phyloP scores from a whole-genome alignment of 2,329 filamentous ascomycete species.

The Botrytis fabae region DNA sequence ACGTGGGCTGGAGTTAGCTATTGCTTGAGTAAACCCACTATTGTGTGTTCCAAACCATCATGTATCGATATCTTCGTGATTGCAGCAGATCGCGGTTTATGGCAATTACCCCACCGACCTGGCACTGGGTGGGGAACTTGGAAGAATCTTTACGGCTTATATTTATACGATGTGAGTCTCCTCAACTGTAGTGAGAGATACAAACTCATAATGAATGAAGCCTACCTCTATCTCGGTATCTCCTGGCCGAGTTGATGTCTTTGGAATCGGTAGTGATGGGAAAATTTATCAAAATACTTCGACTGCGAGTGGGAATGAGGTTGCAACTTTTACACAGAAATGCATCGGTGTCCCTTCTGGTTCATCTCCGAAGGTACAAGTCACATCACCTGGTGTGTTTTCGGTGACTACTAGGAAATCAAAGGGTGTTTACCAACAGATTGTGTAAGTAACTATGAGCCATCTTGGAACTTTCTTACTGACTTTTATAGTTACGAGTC shows the following conservation, averaged over 20 bases:
- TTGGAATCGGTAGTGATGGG: not conserved
- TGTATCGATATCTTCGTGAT: not conserved
- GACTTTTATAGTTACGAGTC: not conserved
- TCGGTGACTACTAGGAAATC: not conserved
- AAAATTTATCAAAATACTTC: rapidly evolving
- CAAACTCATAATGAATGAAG: not conserved
- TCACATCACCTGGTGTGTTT: not conserved
- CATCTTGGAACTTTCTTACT: not conserved
- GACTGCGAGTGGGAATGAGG: not conserved
- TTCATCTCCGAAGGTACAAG: not conserved
- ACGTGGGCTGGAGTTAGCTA: not conserved
- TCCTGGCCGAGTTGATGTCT: not conserved
- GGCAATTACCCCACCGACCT: not conserved
- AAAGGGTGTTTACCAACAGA: not conserved
- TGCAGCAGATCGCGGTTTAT: not conserved
- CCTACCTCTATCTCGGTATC: not conserved
- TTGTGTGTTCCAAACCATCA: not conserved
- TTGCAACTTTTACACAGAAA: not conserved
- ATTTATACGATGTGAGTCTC: not conserved
- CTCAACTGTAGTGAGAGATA: not conserved
- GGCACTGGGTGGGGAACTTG: not conserved
- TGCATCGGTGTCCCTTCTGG: not conserved
- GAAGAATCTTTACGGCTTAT: not conserved
- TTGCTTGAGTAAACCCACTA: not conserved
- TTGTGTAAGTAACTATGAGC: not conserved